phyloP scores from a whole-genome alignment of 495 filamentous ascomycete genomes.

The Neurospora intermedia region DNA sequence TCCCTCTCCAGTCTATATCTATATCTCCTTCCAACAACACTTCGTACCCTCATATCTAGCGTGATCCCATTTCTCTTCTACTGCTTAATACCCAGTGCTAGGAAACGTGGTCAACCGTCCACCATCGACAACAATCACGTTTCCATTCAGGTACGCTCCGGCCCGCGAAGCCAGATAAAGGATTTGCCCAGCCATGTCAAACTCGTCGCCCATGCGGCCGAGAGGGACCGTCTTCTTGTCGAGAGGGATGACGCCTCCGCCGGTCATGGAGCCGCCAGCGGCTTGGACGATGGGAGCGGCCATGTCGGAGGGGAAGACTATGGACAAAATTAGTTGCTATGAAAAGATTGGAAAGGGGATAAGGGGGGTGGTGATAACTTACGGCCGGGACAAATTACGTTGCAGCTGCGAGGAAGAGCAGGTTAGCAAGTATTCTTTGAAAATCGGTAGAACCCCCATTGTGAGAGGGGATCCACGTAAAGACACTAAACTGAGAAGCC shows the following conservation, averaged over 20 bases:
- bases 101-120: constrained; percentile 46
- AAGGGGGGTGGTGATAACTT: constrained; percentile 18
- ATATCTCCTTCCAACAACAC: no score
- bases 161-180: constrained; percentile 52
- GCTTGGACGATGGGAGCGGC: constrained; percentile 33
- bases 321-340: not conserved
- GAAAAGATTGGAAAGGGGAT: not conserved
- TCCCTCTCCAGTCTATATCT: no score
- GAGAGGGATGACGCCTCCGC: constrained; percentile 9
- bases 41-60: no score
- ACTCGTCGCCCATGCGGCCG: constrained; percentile 23
- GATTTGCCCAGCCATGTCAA: constrained; percentile 53
- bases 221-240: constrained; percentile 19
- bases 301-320: constrained; percentile 58
- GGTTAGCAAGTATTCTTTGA: not conserved
- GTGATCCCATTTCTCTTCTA: no score
- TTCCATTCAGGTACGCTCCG: constrained; percentile 54
- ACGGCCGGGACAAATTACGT: constrained; percentile 59
- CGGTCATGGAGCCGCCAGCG: constrained; percentile 29
- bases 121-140: constrained; percentile 48
- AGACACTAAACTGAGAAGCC: no score
- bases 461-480: no score
- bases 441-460: no score
- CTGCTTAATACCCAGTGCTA: constrained; percentile 35
- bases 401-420: constrained; percentile 26